Conservation (phyloP, 2,329 filamentous ascomycete species). For the Dactylellina cionopaga region DNA sequence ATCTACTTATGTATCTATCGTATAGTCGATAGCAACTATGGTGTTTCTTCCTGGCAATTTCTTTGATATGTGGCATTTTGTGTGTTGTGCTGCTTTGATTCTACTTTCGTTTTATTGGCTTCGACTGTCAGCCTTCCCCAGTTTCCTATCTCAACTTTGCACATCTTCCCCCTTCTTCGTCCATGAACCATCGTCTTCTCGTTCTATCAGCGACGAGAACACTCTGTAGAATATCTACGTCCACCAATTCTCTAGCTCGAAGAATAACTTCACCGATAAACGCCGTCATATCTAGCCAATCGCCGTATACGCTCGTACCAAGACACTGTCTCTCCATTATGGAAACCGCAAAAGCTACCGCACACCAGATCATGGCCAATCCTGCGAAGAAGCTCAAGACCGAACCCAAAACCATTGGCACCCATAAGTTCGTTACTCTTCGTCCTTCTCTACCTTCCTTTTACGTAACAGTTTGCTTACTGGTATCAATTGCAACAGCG, state of each 20-base stretch:
- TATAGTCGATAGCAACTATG: too few relatives aligned
- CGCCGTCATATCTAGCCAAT: neutral
- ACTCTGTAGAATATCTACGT: neutral
- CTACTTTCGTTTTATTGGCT: neutral
- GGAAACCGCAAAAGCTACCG: constrained; percentile 33
- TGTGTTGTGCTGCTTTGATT: constrained; percentile 38
- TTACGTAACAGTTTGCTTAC: neutral
- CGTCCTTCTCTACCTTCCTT: constrained; percentile 16
- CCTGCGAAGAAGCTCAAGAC: constrained; percentile 80
- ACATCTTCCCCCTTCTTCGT: neutral
- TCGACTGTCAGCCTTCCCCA: constrained; percentile 15
- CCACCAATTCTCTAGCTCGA: neutral
- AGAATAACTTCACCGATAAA: neutral
- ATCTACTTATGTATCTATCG: too few relatives aligned
- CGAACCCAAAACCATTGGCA: constrained; percentile 79
- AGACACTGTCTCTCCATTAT: constrained; percentile 5
- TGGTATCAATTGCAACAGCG: constrained; percentile 56
- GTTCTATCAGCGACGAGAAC: neutral
- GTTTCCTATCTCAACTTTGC: neutral
- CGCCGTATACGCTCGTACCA: neutral
- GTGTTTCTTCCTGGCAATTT: too few relatives aligned
- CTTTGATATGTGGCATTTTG: neutral
- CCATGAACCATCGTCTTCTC: constrained; percentile 16
- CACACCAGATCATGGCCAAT: constrained; percentile 34
- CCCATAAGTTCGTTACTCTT: constrained; percentile 77